These are phyloP conservation scores for Arachis hypogaea DNA, from an alignment of 306 rosid species.

Conservation along the genomic window DNA sequence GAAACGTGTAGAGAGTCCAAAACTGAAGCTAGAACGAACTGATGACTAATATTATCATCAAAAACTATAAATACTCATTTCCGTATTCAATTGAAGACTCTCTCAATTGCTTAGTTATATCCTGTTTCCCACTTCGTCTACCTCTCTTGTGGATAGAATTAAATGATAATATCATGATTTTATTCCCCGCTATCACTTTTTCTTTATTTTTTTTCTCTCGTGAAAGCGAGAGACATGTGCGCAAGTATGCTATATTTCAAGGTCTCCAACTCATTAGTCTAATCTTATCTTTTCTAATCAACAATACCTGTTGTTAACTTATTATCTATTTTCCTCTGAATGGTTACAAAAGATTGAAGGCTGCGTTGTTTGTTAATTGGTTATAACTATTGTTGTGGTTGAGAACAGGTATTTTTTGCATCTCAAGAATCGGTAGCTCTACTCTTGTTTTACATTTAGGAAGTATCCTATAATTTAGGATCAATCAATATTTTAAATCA, in stretches of 20 bases:
- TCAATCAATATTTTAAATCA: too few species aligned
- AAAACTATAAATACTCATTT: background rate
- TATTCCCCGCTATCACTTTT: background rate
- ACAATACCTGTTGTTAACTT: background rate
- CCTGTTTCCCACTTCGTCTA: background rate
- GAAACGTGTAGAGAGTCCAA: background rate
- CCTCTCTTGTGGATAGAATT: background rate
- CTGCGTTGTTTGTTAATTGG: background rate
- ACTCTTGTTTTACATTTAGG: background rate
- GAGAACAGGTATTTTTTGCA: background rate
- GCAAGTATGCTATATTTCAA: conserved; percentile 39
- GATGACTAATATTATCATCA: background rate
- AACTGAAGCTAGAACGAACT: background rate
- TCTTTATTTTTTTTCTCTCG: background rate
- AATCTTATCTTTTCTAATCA: background rate
- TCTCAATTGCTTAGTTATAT: background rate
- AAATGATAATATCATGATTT: background rate
- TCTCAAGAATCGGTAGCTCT: background rate
- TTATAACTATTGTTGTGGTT: background rate
- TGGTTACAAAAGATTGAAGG: background rate
- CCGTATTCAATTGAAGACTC: background rate
- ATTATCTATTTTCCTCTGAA: background rate
- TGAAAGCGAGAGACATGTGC: conserved; percentile 61
- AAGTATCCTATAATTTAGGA: background rate
- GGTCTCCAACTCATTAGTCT: background rate